Evolutionary conservation across 2,329 filamentous ascomycete genomes (phyloP).

Genomic region (Penicillium hesseltinei): DNA sequence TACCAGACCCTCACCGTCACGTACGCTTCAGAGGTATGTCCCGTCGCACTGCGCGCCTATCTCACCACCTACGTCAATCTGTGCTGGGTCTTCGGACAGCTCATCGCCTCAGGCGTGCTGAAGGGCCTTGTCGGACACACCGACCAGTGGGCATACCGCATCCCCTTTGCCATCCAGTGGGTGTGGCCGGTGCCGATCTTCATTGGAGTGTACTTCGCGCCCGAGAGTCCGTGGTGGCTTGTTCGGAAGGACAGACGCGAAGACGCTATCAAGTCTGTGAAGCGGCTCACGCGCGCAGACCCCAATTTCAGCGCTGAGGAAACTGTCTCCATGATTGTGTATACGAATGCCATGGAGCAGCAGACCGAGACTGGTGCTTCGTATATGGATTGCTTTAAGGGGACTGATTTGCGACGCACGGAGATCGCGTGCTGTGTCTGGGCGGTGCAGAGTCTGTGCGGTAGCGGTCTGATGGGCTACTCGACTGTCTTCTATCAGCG

Average conservation of each 20-base stretch:
- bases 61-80: conserved; percentile 41
- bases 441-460: conserved; percentile 35
- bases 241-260: conserved; percentile 35
- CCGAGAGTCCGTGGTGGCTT: conserved; percentile 42
- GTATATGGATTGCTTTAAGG: conserved; percentile 33
- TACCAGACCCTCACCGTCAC: conserved; percentile 37
- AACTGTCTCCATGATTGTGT: conserved; percentile 38
- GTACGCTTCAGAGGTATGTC: conserved; percentile 41
- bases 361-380: conserved; percentile 16
- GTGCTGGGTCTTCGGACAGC: conserved; percentile 44
- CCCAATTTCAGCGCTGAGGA: conserved; percentile 29
- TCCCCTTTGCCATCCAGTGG: conserved; percentile 40
- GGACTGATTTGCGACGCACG: conserved; percentile 38
- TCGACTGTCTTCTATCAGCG: conserved; percentile 37
- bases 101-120: conserved; percentile 38
- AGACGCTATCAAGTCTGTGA: conserved; percentile 35
- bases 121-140: conserved; percentile 29
- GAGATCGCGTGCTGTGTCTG: conserved; percentile 42
- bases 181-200: conserved; percentile 27
- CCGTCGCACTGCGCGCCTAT: conserved; percentile 34
- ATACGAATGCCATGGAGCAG: conserved; percentile 37
- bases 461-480: conserved; percentile 33
- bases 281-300: conserved; percentile 26
- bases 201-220: conserved; percentile 27
- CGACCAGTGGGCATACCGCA: conserved; percentile 38